Evolutionary conservation across 202 grass and related monocot genomes (phyloP).

Genomic region (Carex arenaria): DNA sequence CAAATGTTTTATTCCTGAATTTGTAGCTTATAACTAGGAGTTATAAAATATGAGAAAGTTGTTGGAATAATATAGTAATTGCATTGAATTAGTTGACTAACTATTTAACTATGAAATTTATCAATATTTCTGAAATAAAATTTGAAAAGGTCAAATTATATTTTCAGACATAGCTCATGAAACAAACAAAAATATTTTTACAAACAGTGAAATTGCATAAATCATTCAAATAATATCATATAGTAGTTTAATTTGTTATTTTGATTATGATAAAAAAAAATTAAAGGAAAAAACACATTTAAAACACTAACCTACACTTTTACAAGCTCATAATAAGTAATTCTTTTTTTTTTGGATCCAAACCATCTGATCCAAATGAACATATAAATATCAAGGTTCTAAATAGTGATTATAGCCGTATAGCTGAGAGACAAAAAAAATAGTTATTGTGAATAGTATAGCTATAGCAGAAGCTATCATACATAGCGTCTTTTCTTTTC

Average conservation of each 20-base stretch:
- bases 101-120: neutral
- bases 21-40: neutral
- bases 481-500: no score
- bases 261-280: no score
- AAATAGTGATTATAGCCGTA: no score
- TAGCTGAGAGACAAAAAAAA: no score
- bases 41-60: neutral
- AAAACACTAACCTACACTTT: no score
- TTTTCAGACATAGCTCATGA: neutral
- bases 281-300: no score
- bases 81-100: neutral
- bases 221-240: neutral
- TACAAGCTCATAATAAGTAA: no score
- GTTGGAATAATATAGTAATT: neutral
- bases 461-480: no score
- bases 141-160: neutral
- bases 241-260: neutral
- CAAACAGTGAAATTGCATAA: neutral
- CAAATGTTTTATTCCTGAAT: neutral
- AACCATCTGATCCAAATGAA: no score
- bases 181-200: neutral
- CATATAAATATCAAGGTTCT: no score
- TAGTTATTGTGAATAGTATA: no score
- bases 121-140: neutral
- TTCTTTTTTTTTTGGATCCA: no score